Base-by-base conservation (phyloP, 257 asterid species). In the Forsythia viridissima region DNA sequence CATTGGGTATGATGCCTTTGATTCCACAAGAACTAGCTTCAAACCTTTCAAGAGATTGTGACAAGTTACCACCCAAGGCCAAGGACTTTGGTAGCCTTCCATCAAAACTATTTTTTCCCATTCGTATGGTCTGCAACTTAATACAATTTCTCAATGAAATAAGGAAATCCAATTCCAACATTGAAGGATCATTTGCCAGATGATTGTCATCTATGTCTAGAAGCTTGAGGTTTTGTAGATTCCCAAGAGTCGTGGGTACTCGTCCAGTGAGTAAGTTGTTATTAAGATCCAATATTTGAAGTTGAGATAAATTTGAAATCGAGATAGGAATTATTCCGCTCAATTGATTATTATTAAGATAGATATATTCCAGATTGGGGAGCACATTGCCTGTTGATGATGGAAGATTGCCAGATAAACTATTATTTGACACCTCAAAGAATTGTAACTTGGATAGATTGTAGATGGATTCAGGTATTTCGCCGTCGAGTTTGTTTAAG, bases 251-350 rank as follows among this genome's bases (percentile, higher is more conserved):
- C 66, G 55, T 44, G 3, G 86, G 86, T 37, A 79, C 67, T 18
- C 11, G 75, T 16, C 83, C 86, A 82, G 24, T 82, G 16, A 82
- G 68, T 9, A 16, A 3, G 43, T 74, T 77, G 7, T 5, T 10
- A 4, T 67, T 20, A 21, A 83, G 15, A 73, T 48, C 66, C 24
- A 83, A 8, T 0, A 3, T 13, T 34, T 3, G 9, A 24, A 83
- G 73, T 4, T 15, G 42, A 41, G 84, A 76, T 70, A 75, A 40
- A 69, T 83, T 80, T 8, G 75, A 30, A 30, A 84, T 84, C 8
- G 85, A 59, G 7, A 16, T 21, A 9, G 86, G 86, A 36, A 82
- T 79, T 16, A 13, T 15, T 52, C 86, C 86, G 0, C 38, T 65
- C 20, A 81, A 78, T 0, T 6, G 61, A 38, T 81, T 84, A 0